Percentiles rank a stretch among this genome's conserved stretches.
Evolutionary conservation across 352 stramenopile genomes (phyloP).

Genomic region (Globisporangium polare): DNA sequence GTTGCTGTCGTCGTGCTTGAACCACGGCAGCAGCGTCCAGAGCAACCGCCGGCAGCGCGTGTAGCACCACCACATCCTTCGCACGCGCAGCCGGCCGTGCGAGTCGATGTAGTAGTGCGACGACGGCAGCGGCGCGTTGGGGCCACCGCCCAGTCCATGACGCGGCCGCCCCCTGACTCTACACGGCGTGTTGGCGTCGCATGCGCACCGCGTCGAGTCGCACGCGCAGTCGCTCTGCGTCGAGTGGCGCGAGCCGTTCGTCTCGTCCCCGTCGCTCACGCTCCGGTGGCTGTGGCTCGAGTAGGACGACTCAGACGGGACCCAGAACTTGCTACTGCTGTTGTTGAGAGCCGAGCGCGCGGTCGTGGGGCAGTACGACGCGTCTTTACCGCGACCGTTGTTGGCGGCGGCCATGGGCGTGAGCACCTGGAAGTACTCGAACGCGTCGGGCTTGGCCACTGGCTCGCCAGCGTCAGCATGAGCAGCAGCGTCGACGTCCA

Average conservation of each 20-base stretch:
- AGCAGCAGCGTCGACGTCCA: not conserved
- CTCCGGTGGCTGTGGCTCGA: conserved; percentile 17
- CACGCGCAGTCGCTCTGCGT: conserved; percentile 14
- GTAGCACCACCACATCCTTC: conserved; percentile 57
- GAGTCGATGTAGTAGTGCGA: conserved; percentile 68
- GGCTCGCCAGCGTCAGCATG: not conserved
- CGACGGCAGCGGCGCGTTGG: conserved; percentile 22
- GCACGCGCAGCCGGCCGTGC: conserved; percentile 39
- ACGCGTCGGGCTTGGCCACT: conserved; percentile 1
- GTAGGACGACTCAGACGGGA: conserved; percentile 16
- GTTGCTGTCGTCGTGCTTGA: conserved; percentile 77
- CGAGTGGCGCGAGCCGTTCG: conserved; percentile 20
- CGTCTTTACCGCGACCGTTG: too few species aligned
- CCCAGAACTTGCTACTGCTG: conserved; percentile 11
- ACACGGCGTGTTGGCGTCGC: not conserved
- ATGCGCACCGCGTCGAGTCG: conserved; percentile 2
- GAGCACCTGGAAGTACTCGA: conserved; percentile 15
- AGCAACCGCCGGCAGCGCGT: conserved; percentile 39
- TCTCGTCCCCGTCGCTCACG: conserved; percentile 14
- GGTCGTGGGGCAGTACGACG: not conserved
- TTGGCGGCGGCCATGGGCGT: not conserved
- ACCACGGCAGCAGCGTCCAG: conserved; percentile 45
- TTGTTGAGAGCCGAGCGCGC: not conserved
- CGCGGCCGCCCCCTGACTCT: not conserved
- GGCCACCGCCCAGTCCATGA: too few species aligned